Conservation (phyloP, 148 eudicot genomes). For the Silene uniflora region DNA sequence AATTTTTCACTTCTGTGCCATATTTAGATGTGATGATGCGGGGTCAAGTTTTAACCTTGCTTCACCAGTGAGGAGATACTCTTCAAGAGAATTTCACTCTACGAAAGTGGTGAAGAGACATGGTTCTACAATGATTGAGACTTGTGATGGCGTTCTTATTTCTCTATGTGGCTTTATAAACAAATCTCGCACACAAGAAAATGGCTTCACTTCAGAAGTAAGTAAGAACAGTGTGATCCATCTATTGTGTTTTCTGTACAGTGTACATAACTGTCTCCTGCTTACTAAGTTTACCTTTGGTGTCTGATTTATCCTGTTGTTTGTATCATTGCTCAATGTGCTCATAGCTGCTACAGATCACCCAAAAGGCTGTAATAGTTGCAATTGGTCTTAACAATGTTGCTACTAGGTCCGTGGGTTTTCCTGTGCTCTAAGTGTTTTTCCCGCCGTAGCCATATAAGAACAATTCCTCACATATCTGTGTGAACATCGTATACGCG, state of each 20-base stretch:
- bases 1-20: neutral
- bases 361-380: neutral
- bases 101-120: constrained; percentile 37
- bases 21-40: constrained; percentile 13
- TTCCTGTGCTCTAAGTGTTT: neutral
- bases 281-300: neutral
- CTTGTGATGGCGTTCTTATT: constrained; percentile 51
- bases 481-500: neutral
- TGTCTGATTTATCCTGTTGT: neutral
- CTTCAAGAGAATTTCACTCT: constrained; percentile 28
- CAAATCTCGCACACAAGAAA: constrained; percentile 41
- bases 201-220: constrained; percentile 61
- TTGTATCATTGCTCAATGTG: neutral
- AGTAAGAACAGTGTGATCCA: neutral
- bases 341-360: neutral
- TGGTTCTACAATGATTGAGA: constrained; percentile 47
- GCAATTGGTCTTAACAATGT: neutral
- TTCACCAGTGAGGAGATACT: constrained; percentile 19
- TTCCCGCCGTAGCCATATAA: neutral
- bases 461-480: neutral
- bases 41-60: constrained; percentile 7
- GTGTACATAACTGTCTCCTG: neutral
- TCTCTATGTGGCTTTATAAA: constrained; percentile 43
- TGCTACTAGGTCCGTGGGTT: neutral
- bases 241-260: neutral